Evolutionary conservation across 2,329 filamentous ascomycete species (phyloP).

Genomic region (Meredithiella fracta): DNA sequence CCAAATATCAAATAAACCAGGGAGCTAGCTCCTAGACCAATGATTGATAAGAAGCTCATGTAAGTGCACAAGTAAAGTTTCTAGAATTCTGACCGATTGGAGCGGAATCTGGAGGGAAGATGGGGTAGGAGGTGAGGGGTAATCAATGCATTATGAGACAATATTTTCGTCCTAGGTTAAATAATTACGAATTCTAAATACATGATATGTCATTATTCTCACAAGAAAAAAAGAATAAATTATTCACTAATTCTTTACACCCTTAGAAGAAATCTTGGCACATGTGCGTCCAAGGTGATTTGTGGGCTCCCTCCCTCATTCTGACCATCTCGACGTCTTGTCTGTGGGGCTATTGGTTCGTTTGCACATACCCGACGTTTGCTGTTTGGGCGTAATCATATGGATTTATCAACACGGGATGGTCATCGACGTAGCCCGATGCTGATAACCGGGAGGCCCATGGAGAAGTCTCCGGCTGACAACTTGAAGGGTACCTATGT

Average conservation of each 20-base stretch:
- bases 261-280: constrained; percentile 2
- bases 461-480: no score
- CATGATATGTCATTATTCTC: no score
- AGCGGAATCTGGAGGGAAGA: background rate
- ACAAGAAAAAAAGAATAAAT: background rate
- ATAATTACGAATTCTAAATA: no score
- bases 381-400: background rate
- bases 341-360: background rate
- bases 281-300: background rate
- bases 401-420: background rate
- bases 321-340: background rate
- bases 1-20: no score
- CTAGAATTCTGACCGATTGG: background rate
- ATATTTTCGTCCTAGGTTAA: background rate
- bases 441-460: no score
- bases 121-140: background rate
- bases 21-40: no score
- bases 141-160: no score
- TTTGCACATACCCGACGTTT: background rate
- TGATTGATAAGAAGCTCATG: no score
- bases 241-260: background rate
- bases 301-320: constrained; percentile 2
- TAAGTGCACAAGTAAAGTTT: background rate
- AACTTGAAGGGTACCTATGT: no score
- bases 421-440: no score